phyloP scores from a whole-genome alignment of 2,329 filamentous ascomycete species.

The Thyridium curvatum region DNA sequence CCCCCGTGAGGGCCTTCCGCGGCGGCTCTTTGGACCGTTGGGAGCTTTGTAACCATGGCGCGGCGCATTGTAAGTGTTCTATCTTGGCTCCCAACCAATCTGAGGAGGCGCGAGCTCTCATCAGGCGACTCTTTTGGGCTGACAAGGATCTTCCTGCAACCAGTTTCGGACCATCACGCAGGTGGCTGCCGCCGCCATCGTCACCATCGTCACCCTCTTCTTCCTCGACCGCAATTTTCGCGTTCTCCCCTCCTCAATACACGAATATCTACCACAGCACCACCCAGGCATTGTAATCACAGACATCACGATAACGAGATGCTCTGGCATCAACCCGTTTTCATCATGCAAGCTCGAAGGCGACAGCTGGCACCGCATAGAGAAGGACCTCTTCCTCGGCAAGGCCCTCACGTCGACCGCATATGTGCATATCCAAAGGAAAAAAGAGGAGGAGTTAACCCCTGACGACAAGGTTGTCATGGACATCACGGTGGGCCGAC shows the following conservation, averaged over 20 bases:
- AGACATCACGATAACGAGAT: conserved; percentile 73
- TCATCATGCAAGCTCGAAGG: conserved; percentile 70
- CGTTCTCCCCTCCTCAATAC: conserved; percentile 77
- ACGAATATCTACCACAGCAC: conserved; percentile 81
- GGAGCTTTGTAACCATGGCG: conserved; percentile 14
- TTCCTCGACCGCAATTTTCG: conserved; percentile 85
- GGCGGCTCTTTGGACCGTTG: too few relatives aligned
- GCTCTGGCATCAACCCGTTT: conserved; percentile 68
- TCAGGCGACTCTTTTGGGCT: neutral
- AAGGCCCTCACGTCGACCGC: conserved; percentile 68
- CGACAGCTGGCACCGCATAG: conserved; percentile 70
- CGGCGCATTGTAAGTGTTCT: conserved; percentile 19
- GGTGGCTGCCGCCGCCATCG: conserved; percentile 57
- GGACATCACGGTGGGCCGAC: conserved; percentile 67
- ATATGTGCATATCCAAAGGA: conserved; percentile 76
- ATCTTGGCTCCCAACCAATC: neutral
- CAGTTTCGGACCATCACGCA: conserved; percentile 68
- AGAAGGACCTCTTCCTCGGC: conserved; percentile 83
- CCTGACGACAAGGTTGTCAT: conserved; percentile 72
- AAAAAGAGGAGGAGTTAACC: conserved; percentile 77
- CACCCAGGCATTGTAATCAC: conserved; percentile 80
- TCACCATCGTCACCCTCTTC: conserved; percentile 67
- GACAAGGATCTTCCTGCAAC: neutral
- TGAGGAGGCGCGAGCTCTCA: neutral
- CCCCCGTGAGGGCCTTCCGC: too few relatives aligned